Percentiles rank a stretch among this genome's conserved stretches.
phyloP scores from a whole-genome alignment of 768 basidiomycete genomes.

The Rhodosporidiobolus odoratus region DNA sequence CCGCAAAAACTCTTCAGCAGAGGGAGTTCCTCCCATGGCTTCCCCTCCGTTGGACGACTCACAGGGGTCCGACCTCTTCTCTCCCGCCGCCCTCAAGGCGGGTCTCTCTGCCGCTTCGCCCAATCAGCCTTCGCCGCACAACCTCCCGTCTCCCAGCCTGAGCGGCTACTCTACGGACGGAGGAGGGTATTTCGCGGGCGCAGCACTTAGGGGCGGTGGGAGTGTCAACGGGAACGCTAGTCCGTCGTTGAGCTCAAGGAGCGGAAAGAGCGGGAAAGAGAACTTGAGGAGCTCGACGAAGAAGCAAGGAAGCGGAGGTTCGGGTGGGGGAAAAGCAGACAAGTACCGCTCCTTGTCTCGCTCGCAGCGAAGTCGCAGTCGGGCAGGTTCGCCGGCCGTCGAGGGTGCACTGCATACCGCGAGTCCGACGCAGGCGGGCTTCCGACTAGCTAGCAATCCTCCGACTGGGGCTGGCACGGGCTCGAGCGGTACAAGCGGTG shows the following conservation, averaged over 20 bases:
- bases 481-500: neutral
- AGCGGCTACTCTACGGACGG: neutral
- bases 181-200: neutral
- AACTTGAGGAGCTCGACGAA: neutral
- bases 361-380: conserved; percentile 1
- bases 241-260: conserved; percentile 7
- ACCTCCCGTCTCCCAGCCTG: neutral
- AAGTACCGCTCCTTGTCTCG: conserved; percentile 31
- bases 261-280: conserved; percentile 17
- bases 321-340: conserved; percentile 11
- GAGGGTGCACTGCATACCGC: neutral
- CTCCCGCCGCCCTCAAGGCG: neutral
- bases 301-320: neutral
- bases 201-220: conserved; percentile 5
- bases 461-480: too few relatives aligned
- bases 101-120: too few relatives aligned
- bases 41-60: neutral
- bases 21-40: neutral
- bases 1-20: conserved; percentile 19
- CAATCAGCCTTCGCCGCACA: neutral
- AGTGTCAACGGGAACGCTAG: neutral
- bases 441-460: conserved; percentile 9
- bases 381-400: neutral
- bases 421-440: conserved; percentile 9
- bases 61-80: conserved; percentile 15